Conservation (phyloP, 306 rosid genomes). For the Vigna hirtella region DNA sequence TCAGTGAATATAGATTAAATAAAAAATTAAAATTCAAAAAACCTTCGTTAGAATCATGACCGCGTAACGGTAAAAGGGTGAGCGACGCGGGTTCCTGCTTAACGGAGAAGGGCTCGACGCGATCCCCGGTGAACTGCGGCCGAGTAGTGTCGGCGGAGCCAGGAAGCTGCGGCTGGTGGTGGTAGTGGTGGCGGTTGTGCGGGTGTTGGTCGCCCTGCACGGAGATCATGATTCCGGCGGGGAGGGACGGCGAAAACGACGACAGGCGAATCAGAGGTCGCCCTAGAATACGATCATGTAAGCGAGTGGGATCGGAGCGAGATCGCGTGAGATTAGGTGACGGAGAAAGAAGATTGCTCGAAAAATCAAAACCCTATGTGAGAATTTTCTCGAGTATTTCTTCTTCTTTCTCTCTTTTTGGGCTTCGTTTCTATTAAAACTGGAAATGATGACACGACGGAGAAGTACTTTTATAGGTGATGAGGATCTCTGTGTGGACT, state of each 20-base stretch:
- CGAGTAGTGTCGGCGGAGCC: conserved; percentile 50
- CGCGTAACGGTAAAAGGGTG: conserved; percentile 52
- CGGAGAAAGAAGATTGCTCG: conserved; percentile 38
- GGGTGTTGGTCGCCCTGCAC: conserved; percentile 74
- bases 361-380: conserved; percentile 46
- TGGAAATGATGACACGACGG: neutral
- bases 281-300: conserved; percentile 44
- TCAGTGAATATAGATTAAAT: neutral
- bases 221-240: conserved; percentile 65
- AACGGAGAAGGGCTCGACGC: conserved; percentile 53
- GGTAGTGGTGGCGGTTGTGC: conserved; percentile 46
- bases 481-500: conserved; percentile 29
- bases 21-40: neutral
- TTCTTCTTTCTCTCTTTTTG: conserved; percentile 1
- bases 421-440: conserved; percentile 14
- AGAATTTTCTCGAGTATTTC: conserved; percentile 51
- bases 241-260: neutral
- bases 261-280: conserved; percentile 36
- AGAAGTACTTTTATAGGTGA: conserved; percentile 36
- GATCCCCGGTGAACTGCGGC: conserved; percentile 42
- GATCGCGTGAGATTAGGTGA: conserved; percentile 17
- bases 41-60: conserved; percentile 60
- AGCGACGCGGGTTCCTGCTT: conserved; percentile 55
- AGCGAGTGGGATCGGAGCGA: conserved; percentile 34
- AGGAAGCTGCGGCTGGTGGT: conserved; percentile 54